Evolutionary conservation across 257 asterid genomes (phyloP).

Genomic region (Thymus quinquecostatus): DNA sequence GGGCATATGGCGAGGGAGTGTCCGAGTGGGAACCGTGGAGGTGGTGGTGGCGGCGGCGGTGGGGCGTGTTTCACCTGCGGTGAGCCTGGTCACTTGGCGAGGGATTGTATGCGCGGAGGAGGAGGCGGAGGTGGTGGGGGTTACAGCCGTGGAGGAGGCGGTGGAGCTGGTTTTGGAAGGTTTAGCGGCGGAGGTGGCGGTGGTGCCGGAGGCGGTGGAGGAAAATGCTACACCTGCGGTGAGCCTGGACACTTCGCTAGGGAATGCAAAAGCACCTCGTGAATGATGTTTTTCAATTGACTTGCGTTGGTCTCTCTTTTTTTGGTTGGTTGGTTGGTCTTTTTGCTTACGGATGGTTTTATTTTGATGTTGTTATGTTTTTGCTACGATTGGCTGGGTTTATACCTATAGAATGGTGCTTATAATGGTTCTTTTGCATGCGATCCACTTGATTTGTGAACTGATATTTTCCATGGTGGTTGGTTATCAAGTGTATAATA

Average conservation of each 20-base stretch:
- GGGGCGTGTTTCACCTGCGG: slow-evolving; percentile 49
- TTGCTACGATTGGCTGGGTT: slow-evolving; percentile 29
- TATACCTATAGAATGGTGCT: slow-evolving; percentile 26
- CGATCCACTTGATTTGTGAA: slow-evolving; percentile 37
- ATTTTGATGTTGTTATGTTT: slow-evolving; percentile 29
- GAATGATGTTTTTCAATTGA: slow-evolving; percentile 17
- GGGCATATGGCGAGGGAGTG: slow-evolving; percentile 85
- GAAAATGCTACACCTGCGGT: slow-evolving; percentile 67
- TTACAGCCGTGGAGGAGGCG: slow-evolving; percentile 39
- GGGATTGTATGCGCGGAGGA: slow-evolving; percentile 42
- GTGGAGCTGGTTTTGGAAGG: slow-evolving; percentile 50
- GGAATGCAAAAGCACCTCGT: slow-evolving; percentile 53
- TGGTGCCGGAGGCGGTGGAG: slow-evolving; percentile 39
- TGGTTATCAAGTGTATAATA: slow-evolving; percentile 32
- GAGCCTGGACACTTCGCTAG: slow-evolving; percentile 76
- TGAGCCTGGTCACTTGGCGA: slow-evolving; percentile 51
- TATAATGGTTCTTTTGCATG: slow-evolving; percentile 24
- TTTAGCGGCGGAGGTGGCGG: slow-evolving; percentile 36
- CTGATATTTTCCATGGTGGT: slow-evolving; percentile 22
- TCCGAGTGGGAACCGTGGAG: slow-evolving; percentile 41
- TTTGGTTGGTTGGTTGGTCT: slow-evolving; percentile 21
- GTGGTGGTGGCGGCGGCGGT: slow-evolving; percentile 34
- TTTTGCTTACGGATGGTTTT: slow-evolving; percentile 28
- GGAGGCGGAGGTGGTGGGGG: slow-evolving; percentile 41
- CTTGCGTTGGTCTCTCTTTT: neutral